Percentiles rank a stretch among this genome's conserved stretches.
Conservation (phyloP, 2,329 filamentous ascomycete genomes). For the Talaromyces sp. region DNA sequence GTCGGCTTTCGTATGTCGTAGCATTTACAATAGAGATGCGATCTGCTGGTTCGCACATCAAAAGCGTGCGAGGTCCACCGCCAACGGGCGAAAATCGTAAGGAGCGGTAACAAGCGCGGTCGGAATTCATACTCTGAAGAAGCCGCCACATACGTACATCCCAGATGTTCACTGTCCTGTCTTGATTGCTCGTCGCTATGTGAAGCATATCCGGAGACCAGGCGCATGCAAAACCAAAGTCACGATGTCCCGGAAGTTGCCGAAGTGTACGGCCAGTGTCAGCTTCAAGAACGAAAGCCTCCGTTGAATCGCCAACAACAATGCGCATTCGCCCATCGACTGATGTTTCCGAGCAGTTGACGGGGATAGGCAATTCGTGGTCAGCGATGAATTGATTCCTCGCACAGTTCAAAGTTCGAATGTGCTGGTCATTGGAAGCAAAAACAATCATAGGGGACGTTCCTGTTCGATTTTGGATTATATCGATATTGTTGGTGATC, state of each 20-base stretch:
- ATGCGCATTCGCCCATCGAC: slow-evolving; percentile 41
- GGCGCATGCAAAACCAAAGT: slow-evolving; percentile 44
- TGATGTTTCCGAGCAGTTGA: slow-evolving; percentile 44
- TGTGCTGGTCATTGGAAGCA: slow-evolving; percentile 53
- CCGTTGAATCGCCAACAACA: slow-evolving; percentile 40
- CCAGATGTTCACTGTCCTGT: slow-evolving; percentile 44
- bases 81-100: slow-evolving; percentile 42
- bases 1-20: slow-evolving; percentile 37
- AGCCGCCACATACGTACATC: slow-evolving; percentile 40
- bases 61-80: slow-evolving; percentile 39
- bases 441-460: slow-evolving; percentile 49
- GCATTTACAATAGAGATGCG: slow-evolving; percentile 43
- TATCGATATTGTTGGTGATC: slow-evolving; percentile 57
- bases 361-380: slow-evolving; percentile 35
- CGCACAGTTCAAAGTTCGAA: slow-evolving; percentile 51
- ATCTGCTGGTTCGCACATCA: slow-evolving; percentile 42
- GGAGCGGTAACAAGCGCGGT: slow-evolving; percentile 42
- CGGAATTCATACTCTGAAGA: slow-evolving; percentile 38
- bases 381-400: slow-evolving; percentile 39
- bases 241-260: slow-evolving; percentile 36
- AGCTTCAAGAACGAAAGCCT: slow-evolving; percentile 40
- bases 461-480: slow-evolving; percentile 45
- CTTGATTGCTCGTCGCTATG: slow-evolving; percentile 44
- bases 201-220: slow-evolving; percentile 46
- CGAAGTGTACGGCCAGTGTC: slow-evolving; percentile 39